These are phyloP conservation scores for Cutaneotrichosporon arboriforme DNA, from an alignment of 1,284 basidiomycete genomes.

Conservation along the genomic window DNA sequence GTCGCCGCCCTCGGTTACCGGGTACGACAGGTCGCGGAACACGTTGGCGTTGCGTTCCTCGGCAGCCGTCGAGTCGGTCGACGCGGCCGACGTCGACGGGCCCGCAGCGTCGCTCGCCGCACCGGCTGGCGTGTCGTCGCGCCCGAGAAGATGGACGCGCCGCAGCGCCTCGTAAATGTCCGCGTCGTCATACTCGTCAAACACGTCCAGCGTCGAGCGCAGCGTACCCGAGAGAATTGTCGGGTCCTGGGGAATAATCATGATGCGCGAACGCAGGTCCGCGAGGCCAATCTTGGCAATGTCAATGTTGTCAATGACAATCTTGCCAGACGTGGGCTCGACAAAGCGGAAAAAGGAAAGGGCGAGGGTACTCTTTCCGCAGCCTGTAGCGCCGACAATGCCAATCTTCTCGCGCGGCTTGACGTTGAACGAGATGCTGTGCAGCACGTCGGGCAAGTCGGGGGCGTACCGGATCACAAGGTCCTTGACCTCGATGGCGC, in stretches of 20 bases:
- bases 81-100: conserved; percentile 18
- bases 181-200: conserved; percentile 74
- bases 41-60: conserved; percentile 68
- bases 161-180: conserved; percentile 85
- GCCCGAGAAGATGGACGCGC: conserved; percentile 71
- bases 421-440: conserved; percentile 72
- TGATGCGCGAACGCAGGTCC: conserved; percentile 69
- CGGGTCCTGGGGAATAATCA: conserved; percentile 94
- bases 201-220: conserved; percentile 84
- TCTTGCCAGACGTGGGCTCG: conserved; percentile 74
- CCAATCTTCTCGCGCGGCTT: conserved; percentile 67
- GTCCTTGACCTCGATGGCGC: conserved; percentile 69
- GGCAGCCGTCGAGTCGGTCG: conserved; percentile 24
- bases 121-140: conserved; percentile 47
- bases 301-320: conserved; percentile 78
- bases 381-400: conserved; percentile 80
- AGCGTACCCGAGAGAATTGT: conserved; percentile 81
- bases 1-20: conserved; percentile 66
- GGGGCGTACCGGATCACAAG: conserved; percentile 79
- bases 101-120: conserved; percentile 46
- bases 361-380: conserved; percentile 71
- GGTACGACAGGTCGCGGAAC: conserved; percentile 77
- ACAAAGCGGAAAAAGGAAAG: conserved; percentile 94
- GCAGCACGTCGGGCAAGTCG: conserved; percentile 76
- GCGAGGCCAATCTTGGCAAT: conserved; percentile 79